phyloP scores from a whole-genome alignment of 192 early-diverging fungal genomes.

The Rhizophlyctis rosea region DNA sequence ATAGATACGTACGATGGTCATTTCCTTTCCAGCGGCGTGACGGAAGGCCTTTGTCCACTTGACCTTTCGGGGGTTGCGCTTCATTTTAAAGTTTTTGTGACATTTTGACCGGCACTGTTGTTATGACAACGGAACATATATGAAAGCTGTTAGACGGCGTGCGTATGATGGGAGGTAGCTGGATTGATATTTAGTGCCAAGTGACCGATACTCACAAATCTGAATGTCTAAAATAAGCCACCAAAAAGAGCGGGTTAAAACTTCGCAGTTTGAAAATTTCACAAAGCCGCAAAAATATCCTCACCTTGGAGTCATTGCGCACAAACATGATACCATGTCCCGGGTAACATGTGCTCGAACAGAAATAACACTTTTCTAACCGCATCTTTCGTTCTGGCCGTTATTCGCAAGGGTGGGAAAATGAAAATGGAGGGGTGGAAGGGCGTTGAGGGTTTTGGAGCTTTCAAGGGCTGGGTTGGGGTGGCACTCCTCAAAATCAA shows the following conservation, averaged over 20 bases:
- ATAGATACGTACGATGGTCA: constrained; percentile 80
- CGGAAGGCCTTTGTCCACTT: constrained; percentile 99
- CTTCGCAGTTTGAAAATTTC: too few relatives aligned
- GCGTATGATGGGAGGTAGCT: background rate
- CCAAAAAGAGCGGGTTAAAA: too few relatives aligned
- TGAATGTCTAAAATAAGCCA: too few relatives aligned
- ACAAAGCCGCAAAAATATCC: too few relatives aligned
- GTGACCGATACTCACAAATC: constrained; percentile 32
- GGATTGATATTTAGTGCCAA: background rate
- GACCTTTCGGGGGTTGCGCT: constrained; percentile 99
- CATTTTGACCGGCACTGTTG: constrained; percentile 91
- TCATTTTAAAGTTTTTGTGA: constrained; percentile 99
- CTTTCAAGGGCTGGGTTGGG: too few relatives aligned
- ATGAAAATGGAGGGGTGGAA: background rate
- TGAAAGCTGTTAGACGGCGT: constrained; percentile 62
- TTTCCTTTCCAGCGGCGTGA: constrained; percentile 97
- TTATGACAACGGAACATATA: constrained; percentile 49
- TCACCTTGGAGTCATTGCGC: constrained; percentile 94
- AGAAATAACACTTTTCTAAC: constrained; percentile 99
- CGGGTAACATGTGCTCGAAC: constrained; percentile 93
- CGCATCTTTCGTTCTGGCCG: constrained; percentile 60
- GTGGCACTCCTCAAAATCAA: too few relatives aligned
- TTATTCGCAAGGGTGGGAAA: background rate
- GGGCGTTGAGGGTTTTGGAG: too few relatives aligned
- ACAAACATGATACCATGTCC: constrained; percentile 99